Conservation (phyloP, 345 rosid species). For the Brassica carinata region DNA sequence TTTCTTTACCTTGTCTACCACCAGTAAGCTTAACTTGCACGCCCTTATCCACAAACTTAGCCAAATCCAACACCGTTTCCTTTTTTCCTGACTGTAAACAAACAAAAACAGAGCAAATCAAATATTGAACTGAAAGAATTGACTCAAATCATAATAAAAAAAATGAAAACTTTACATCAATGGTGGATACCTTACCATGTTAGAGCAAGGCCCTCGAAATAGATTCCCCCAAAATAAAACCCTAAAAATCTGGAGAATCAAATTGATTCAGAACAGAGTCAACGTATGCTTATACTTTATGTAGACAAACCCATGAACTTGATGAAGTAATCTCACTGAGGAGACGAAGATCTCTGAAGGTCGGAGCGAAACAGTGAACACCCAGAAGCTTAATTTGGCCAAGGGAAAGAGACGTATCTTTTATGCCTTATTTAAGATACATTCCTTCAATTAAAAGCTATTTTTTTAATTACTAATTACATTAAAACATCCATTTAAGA, state of each 20-base stretch:
- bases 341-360: background rate
- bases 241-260: background rate
- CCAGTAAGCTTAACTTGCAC: slow-evolving; percentile 98
- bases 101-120: background rate
- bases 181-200: background rate
- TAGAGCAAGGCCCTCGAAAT: background rate
- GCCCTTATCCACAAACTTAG: slow-evolving; percentile 97
- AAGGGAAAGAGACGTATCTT: background rate
- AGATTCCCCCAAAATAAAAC: background rate
- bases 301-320: background rate
- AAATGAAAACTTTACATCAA: background rate
- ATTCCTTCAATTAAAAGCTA: no score
- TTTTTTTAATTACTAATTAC: no score
- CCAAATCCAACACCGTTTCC: slow-evolving; percentile 94
- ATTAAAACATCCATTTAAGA: no score
- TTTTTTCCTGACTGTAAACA: slow-evolving; percentile 78
- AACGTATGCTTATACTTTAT: background rate
- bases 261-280: background rate
- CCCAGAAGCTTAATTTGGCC: background rate
- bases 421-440: no score
- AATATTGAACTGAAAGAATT: background rate
- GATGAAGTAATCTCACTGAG: background rate
- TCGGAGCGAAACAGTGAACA: background rate
- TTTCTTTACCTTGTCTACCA: slow-evolving; percentile 75
- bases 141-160: background rate